Evolutionary conservation across 306 rosid genomes (phyloP).

Genomic region (Castanospermum australe): DNA sequence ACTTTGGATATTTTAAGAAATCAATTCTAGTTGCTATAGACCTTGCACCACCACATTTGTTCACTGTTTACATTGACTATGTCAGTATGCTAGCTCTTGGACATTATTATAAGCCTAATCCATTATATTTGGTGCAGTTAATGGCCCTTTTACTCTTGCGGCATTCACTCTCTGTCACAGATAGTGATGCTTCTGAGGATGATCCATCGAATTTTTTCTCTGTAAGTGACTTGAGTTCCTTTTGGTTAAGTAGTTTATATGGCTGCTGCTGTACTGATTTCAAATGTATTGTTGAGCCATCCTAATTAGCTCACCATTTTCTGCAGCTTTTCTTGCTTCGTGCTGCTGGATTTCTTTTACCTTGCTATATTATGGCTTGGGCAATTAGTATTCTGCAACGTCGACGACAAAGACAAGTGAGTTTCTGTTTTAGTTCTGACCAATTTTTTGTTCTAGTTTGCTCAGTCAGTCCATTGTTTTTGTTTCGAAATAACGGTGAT

Average conservation of each 20-base stretch:
- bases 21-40: not conserved
- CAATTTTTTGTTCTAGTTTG: slow-evolving; percentile 27
- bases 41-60: not conserved
- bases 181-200: slow-evolving; percentile 54
- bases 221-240: slow-evolving; percentile 42
- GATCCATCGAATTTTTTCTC: slow-evolving; percentile 79
- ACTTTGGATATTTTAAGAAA: not conserved
- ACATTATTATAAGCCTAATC: slow-evolving; percentile 10
- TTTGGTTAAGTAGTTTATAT: not conserved
- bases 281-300: not conserved
- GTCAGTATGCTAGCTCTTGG: not conserved
- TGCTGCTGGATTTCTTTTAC: slow-evolving; percentile 95
- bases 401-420: slow-evolving; percentile 91
- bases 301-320: slow-evolving; percentile 24
- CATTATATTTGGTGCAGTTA: slow-evolving; percentile 54
- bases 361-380: slow-evolving; percentile 99
- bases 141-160: slow-evolving; percentile 91
- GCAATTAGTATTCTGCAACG: slow-evolving; percentile 96
- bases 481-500: slow-evolving; percentile 13
- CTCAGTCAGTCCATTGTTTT: slow-evolving; percentile 31
- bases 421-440: not conserved
- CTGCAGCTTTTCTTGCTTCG: slow-evolving; percentile 92
- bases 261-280: not conserved
- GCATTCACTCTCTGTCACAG: slow-evolving; percentile 78
- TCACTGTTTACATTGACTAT: not conserved